A percentile compares a stretch with the other conserved stretches of the same genome.
Conservation (phyloP, 129 eudicot genomes). For the Chrysanthemum lavandulifolium region DNA sequence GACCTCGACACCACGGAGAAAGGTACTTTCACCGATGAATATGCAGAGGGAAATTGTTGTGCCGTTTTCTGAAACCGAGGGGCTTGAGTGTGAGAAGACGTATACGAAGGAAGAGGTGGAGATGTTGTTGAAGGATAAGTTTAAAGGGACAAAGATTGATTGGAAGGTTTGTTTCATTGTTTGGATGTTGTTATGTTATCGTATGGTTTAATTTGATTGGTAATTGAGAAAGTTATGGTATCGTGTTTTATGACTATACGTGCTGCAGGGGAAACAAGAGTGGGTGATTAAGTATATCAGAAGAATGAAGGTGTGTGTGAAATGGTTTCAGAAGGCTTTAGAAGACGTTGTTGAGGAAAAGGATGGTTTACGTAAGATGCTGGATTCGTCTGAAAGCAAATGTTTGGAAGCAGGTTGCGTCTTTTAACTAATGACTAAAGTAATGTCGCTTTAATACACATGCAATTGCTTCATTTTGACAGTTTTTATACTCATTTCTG, state of each 20-base stretch:
- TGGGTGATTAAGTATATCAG: constrained; percentile 40
- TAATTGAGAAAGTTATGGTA: not conserved
- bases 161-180: constrained; percentile 39
- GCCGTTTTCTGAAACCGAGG: constrained; percentile 39
- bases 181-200: constrained; percentile 6
- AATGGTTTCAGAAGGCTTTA: constrained; percentile 51
- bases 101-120: constrained; percentile 59
- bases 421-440: not conserved
- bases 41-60: constrained; percentile 31
- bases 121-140: constrained; percentile 46
- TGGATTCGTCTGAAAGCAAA: constrained; percentile 44
- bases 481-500: not conserved
- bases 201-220: not conserved
- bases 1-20: constrained; percentile 49
- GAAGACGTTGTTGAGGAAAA: constrained; percentile 40
- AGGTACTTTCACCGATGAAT: constrained; percentile 31
- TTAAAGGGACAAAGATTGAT: constrained; percentile 52
- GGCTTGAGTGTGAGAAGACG: constrained; percentile 32
- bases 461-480: not conserved
- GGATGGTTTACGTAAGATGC: constrained; percentile 34
- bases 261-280: constrained; percentile 41
- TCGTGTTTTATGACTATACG: not conserved
- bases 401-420: constrained; percentile 41
- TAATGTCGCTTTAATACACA: not conserved
- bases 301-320: constrained; percentile 49